These are phyloP conservation scores for Malassezia psittaci DNA, from an alignment of 1,284 basidiomycete species.

Conservation along the genomic window DNA sequence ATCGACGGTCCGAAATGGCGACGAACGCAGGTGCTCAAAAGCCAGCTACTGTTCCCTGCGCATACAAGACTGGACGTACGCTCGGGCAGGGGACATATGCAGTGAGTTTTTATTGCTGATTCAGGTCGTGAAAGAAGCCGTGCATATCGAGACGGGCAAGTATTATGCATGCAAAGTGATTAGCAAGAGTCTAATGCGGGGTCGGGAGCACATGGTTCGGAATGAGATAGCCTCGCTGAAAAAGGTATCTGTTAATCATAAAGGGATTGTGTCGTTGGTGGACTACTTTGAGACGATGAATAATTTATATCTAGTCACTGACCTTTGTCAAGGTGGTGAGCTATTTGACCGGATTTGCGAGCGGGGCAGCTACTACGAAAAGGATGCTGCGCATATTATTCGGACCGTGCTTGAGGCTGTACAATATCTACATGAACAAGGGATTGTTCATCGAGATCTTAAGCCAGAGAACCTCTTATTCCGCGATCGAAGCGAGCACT, in stretches of 20 bases:
- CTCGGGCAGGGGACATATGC: constrained; percentile 75
- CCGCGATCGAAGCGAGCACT: constrained; percentile 74
- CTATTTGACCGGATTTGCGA: constrained; percentile 97
- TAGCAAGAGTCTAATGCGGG: constrained; percentile 88
- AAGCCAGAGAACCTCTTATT: constrained; percentile 97
- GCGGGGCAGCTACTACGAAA: constrained; percentile 90
- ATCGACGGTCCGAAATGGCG: neutral
- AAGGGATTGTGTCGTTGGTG: constrained; percentile 61
- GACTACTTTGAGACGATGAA: constrained; percentile 98
- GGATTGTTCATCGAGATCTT: constrained; percentile 76
- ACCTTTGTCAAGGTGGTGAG: constrained; percentile 93
- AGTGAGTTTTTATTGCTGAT: neutral
- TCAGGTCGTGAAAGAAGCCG: constrained; percentile 77
- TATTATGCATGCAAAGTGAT: constrained; percentile 51
- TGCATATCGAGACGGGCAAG: constrained; percentile 76
- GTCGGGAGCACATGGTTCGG: constrained; percentile 59
- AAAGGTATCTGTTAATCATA: constrained; percentile 78
- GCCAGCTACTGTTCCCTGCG: constrained; percentile 42
- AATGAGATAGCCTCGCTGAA: constrained; percentile 96
- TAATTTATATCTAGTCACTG: constrained; percentile 76
- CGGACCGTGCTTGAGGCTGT: constrained; percentile 78
- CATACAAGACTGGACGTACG: constrained; percentile 47
- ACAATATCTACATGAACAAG: constrained; percentile 79
- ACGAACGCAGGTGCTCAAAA: constrained; percentile 1
- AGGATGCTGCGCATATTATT: constrained; percentile 79